Base-by-base conservation (phyloP, 768 basidiomycete genomes). In the Suillus americanus region DNA sequence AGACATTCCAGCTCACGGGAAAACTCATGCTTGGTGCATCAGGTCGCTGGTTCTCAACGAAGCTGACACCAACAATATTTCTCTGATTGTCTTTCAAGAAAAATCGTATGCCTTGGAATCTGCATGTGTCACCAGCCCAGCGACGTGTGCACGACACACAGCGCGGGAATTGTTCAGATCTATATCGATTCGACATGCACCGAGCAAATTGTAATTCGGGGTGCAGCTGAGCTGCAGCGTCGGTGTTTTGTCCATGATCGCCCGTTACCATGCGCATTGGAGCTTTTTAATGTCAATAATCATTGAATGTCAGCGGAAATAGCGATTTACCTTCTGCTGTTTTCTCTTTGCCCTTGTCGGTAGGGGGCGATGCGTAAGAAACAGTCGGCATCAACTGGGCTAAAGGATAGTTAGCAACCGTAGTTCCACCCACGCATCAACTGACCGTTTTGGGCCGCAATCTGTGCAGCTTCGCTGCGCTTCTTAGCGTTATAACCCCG, bases 61-160 rank as follows among this genome's bases (percentile, higher is more conserved):
- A 94, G 68, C 87, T 86, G 61, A 91, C 84, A 25, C 86, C 89
- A 53, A 86, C 81, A 55, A 91, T 84, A 50, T 83, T 82, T 65
- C 82, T 77, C 46, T 86, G 79, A 46, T 75, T 66, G 65, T 91
- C 86, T 66, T 89, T 87, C 70, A 90, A 79, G 75, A 94, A 89
- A 72, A 86, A 90, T 23, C 92, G 86, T 67, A 94, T 90, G n/a
- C 87, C 86, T 73, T 93, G 92, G 76, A 94, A 94, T 30, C 92
- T 87, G 72, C 92, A 94, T 3, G 91, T 92, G 72, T 94, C 92
- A 46, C 92, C 91, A 1, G 91, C 91, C 91, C 92, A 93, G 28
- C 92, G 88, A 48, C 92, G 88, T 40, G 89, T 92, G 74, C 92
- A 94, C 3, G 91, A 89, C 41, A 93, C 89, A 70, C 92, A 94